Evolutionary conservation across 495 filamentous ascomycete species (phyloP).

Genomic region (Talaromyces nanjingensis): DNA sequence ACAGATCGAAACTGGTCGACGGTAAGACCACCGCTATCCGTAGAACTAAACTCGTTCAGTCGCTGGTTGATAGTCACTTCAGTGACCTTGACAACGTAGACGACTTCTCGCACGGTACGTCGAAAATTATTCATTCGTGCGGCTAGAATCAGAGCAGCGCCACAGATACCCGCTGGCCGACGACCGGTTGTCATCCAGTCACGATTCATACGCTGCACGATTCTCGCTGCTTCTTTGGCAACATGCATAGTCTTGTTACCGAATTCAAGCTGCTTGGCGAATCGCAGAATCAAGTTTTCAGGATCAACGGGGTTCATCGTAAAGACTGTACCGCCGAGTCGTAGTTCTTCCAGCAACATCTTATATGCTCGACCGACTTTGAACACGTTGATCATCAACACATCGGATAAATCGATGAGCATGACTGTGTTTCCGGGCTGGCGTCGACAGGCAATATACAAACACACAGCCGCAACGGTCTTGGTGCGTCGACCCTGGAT

Average conservation of each 20-base stretch:
- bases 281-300: conserved; percentile 83
- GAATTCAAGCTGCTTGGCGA: conserved; percentile 85
- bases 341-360: conserved; percentile 60
- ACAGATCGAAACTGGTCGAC: conserved; percentile 79
- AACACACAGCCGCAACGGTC: conserved; percentile 74
- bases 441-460: conserved; percentile 79
- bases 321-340: conserved; percentile 41
- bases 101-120: conserved; percentile 82
- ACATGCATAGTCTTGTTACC: conserved; percentile 68
- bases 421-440: conserved; percentile 58
- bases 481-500: conserved; percentile 80
- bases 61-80: conserved; percentile 85
- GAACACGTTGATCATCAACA: conserved; percentile 80
- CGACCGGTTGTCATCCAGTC: conserved; percentile 96
- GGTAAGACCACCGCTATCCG: conserved; percentile 69
- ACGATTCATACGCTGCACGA: conserved; percentile 84
- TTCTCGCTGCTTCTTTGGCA: conserved; percentile 73
- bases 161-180: conserved; percentile 87
- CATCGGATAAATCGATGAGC: conserved; percentile 93
- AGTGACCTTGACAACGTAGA: conserved; percentile 92
- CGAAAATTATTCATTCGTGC: conserved; percentile 97
- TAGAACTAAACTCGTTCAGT: conserved; percentile 80
- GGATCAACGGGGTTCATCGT: conserved; percentile 58
- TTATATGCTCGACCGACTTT: conserved; percentile 81
- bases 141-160: conserved; percentile 87